Evolutionary conservation across 495 filamentous ascomycete genomes (phyloP).

Genomic region (Neurospora tetraspora): DNA sequence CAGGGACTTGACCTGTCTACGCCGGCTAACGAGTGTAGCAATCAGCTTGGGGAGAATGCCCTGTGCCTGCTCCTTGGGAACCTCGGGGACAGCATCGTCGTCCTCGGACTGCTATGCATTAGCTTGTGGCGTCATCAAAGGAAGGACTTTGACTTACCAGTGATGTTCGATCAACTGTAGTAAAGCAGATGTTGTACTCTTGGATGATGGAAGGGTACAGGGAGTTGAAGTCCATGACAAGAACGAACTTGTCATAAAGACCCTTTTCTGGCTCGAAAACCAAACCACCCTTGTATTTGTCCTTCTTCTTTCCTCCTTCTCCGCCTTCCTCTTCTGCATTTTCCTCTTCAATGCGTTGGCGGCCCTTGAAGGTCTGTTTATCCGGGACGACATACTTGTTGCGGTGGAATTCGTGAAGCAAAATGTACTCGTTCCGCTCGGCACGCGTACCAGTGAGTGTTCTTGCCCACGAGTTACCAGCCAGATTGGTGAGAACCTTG

Average conservation of each 20-base stretch:
- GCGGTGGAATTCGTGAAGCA: conserved; percentile 88
- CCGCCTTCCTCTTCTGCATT: conserved; percentile 51
- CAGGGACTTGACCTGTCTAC: conserved; percentile 81
- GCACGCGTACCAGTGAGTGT: conserved; percentile 91
- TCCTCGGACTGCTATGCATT: conserved; percentile 52
- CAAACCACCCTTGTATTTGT: conserved; percentile 96
- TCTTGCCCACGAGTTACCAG: conserved; percentile 96
- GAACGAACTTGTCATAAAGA: conserved; percentile 89
- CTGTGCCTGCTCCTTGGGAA: conserved; percentile 54
- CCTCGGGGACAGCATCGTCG: conserved; percentile 67
- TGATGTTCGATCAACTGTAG: conserved; percentile 74
- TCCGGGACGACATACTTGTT: conserved; percentile 98
- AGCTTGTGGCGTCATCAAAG: conserved; percentile 2
- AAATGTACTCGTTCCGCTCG: conserved; percentile 97
- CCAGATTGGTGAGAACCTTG: conserved; percentile 91
- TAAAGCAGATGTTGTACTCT: conserved; percentile 99
- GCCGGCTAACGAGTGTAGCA: conserved; percentile 75
- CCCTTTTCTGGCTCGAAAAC: conserved; percentile 98
- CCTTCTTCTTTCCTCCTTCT: conserved; percentile 79
- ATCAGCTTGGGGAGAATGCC: conserved; percentile 88
- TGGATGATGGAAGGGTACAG: conserved; percentile 98
- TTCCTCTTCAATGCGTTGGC: conserved; percentile 55
- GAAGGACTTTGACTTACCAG: conserved; percentile 29
- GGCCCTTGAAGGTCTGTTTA: conserved; percentile 64
- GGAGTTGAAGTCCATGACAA: conserved; percentile 99